A percentile compares a stretch with the other conserved stretches of the same genome.
phyloP scores from a whole-genome alignment of 306 rosid genomes.

The Malus asiatica region DNA sequence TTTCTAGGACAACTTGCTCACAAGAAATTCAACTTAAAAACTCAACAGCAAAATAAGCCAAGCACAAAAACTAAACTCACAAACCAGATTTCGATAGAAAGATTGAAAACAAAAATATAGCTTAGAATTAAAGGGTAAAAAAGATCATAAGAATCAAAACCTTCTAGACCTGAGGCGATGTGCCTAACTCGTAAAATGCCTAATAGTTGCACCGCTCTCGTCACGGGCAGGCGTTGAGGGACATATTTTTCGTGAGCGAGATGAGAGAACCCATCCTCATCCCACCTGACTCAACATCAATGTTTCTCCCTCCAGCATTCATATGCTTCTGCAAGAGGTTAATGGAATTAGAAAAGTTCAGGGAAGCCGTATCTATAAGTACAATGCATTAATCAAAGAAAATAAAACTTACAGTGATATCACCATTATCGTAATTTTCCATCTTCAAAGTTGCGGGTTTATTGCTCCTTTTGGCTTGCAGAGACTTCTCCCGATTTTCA shows the following conservation, averaged over 20 bases:
- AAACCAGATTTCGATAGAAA: not conserved
- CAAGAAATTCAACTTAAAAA: not conserved
- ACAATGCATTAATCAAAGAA: not conserved
- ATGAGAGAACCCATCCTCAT: slow-evolving; percentile 26
- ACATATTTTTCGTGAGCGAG: slow-evolving; percentile 39
- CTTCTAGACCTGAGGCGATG: not conserved
- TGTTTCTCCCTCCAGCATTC: slow-evolving; percentile 16
- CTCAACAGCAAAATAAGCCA: not conserved
- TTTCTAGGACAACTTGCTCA: not conserved
- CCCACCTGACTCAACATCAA: slow-evolving; percentile 26
- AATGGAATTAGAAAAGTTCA: not conserved
- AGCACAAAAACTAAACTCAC: not conserved
- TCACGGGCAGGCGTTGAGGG: slow-evolving; percentile 24
- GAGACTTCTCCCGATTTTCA: slow-evolving; percentile 45
- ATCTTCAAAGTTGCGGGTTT: slow-evolving; percentile 32
- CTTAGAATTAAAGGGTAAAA: not conserved
- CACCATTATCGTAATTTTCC: slow-evolving; percentile 20
- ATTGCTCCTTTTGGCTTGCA: slow-evolving; percentile 20
- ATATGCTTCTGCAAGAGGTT: slow-evolving; percentile 23
- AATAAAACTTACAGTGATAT: slow-evolving; percentile 27
- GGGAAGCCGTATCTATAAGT: not conserved
- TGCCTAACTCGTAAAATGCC: slow-evolving; percentile 14
- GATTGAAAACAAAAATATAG: not conserved
- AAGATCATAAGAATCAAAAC: not conserved
- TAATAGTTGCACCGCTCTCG: not conserved